Evolutionary conservation across 805 yeast genomes (phyloP).

Genomic region (Isabelozyma pseudorhagii): DNA sequence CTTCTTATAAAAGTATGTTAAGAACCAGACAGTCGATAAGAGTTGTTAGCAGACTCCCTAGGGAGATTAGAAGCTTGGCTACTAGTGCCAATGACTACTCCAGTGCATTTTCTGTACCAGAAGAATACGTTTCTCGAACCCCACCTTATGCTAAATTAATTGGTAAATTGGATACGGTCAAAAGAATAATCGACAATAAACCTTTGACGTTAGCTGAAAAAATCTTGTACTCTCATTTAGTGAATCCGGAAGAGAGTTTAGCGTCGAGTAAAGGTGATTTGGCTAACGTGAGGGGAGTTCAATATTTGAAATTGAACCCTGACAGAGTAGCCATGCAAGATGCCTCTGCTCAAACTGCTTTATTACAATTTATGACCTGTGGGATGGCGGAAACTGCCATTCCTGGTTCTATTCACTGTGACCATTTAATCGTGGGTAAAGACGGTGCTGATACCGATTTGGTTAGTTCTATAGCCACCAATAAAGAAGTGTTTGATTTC

Average conservation of each 20-base stretch:
- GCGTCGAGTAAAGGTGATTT: constrained; percentile 45
- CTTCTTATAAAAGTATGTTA: constrained; percentile 6
- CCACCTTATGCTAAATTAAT: constrained; percentile 87
- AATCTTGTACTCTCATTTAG: constrained; percentile 87
- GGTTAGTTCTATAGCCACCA: constrained; percentile 73
- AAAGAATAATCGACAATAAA: constrained; percentile 56
- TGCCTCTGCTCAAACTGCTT: constrained; percentile 99
- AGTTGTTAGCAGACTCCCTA: constrained; percentile 1
- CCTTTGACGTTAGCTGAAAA: constrained; percentile 95
- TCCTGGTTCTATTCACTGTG: constrained; percentile 96
- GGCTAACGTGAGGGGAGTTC: constrained; percentile 71
- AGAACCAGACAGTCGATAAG: constrained; percentile 8
- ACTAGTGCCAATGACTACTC: constrained; percentile 19
- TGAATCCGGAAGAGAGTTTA: constrained; percentile 81
- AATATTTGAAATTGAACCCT: constrained; percentile 89
- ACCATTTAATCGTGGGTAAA: constrained; percentile 95
- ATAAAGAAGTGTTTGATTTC: constrained; percentile 95
- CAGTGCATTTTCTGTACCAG: constrained; percentile 44
- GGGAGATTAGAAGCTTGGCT: constrained; percentile 25
- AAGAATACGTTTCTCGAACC: constrained; percentile 62
- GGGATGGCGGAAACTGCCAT: constrained; percentile 85
- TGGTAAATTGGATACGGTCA: constrained; percentile 59
- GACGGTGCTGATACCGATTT: constrained; percentile 87
- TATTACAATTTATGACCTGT: constrained; percentile 96
- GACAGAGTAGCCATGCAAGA: constrained; percentile 99